phyloP scores from a whole-genome alignment of 805 yeast genomes.

The Starmerella bombicola region DNA sequence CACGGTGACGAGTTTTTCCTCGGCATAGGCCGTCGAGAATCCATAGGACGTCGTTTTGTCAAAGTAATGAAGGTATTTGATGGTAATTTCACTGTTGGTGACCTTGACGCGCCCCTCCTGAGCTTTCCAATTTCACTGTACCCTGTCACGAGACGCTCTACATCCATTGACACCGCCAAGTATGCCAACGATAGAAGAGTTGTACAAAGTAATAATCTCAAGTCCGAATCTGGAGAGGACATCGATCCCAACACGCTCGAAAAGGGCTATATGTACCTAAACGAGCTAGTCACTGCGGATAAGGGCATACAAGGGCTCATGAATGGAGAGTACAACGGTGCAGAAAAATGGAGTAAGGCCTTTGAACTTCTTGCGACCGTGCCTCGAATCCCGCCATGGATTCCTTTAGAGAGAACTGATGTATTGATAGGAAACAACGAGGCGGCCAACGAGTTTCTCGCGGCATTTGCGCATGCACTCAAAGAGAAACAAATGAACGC shows the following conservation, averaged over 20 bases:
- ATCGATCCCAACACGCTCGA: conserved; percentile 5
- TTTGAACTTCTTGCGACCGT: conserved; percentile 20
- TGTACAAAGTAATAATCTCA: conserved; percentile 10
- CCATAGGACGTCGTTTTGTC: background rate
- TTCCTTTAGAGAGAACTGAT: conserved; percentile 12
- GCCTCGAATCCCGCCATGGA: conserved; percentile 17
- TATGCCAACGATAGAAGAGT: conserved; percentile 5
- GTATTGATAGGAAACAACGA: conserved; percentile 3
- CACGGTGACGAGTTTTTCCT: background rate
- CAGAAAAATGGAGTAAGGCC: conserved; percentile 11
- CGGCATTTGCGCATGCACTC: conserved; percentile 12
- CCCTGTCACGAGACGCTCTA: conserved; percentile 11
- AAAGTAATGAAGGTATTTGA: conserved; percentile 10
- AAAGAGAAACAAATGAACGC: conserved; percentile 12
- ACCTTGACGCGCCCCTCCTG: conserved; percentile 12
- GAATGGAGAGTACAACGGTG: conserved; percentile 19
- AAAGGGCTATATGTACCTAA: conserved; percentile 14
- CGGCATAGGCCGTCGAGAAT: background rate
- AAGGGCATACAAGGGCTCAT: conserved; percentile 11
- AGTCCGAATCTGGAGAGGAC: conserved; percentile 9
- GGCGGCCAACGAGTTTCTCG: conserved; percentile 7
- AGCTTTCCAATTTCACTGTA: conserved; percentile 4
- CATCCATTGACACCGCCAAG: conserved; percentile 1
- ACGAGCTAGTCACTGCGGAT: conserved; percentile 10
- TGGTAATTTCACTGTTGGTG: conserved; percentile 17